A percentile compares a stretch with the other conserved stretches of the same genome.
These are phyloP conservation scores for Tylopilus sp. DNA, from an alignment of 768 basidiomycete genomes.

Conservation along the genomic window DNA sequence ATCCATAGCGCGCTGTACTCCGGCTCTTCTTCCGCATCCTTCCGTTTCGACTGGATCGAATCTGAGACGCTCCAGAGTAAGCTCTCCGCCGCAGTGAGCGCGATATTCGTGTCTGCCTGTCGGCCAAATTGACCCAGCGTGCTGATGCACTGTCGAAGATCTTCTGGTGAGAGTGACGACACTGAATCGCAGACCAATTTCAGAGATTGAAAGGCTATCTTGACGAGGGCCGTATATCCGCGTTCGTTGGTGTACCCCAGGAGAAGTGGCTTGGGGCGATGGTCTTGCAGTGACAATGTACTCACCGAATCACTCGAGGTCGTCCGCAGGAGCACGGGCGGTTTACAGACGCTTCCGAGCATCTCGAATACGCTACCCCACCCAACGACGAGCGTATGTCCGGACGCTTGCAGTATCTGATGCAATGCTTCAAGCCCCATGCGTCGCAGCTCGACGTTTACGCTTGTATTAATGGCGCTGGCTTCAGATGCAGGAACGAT, in stretches of 20 bases:
- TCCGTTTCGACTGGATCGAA: slow-evolving; percentile 83
- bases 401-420: slow-evolving; percentile 86
- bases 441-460: slow-evolving; percentile 72
- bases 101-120: slow-evolving; percentile 94
- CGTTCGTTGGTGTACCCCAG: slow-evolving; percentile 62
- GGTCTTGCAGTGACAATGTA: slow-evolving; percentile 38
- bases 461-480: slow-evolving; percentile 42
- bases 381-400: slow-evolving; percentile 86
- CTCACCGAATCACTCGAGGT: slow-evolving; percentile 40
- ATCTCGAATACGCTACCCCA: slow-evolving; percentile 95
- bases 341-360: slow-evolving; percentile 82
- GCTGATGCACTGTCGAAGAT: slow-evolving; percentile 84
- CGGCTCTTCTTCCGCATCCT: slow-evolving; percentile 55
- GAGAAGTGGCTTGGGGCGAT: slow-evolving; percentile 44
- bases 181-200: slow-evolving; percentile 94
- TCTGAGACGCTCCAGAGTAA: slow-evolving; percentile 96
- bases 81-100: slow-evolving; percentile 89
- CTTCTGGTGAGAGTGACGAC: slow-evolving; percentile 71
- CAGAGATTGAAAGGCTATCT: slow-evolving; percentile 91
- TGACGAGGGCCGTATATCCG: slow-evolving; percentile 71
- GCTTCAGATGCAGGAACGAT: slow-evolving; percentile 46
- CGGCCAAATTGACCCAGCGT: slow-evolving; percentile 90
- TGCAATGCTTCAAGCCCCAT: slow-evolving; percentile 90
- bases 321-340: slow-evolving; percentile 38
- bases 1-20: slow-evolving; percentile 92